A percentile compares a stretch with the other conserved stretches of the same genome.
Conservation (phyloP, 2,329 filamentous ascomycete genomes). For the Aureobasidium vineae region DNA sequence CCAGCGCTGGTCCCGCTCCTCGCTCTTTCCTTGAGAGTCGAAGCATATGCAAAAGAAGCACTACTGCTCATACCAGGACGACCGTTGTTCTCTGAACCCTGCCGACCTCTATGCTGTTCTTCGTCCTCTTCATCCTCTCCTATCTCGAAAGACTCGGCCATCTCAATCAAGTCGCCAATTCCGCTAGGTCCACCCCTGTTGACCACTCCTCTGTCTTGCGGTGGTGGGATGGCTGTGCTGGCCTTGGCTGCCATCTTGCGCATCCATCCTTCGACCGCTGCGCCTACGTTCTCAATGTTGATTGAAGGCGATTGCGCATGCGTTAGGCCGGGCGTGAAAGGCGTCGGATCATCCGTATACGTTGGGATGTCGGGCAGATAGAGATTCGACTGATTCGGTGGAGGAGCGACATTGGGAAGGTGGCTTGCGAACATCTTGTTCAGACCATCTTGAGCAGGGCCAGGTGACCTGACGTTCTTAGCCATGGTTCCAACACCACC, state of each 20-base stretch:
- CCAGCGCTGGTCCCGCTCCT: slow-evolving; percentile 30
- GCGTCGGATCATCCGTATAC: slow-evolving; percentile 36
- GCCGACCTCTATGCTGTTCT: slow-evolving; percentile 34
- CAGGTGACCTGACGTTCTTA: slow-evolving; percentile 67
- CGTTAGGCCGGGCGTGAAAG: slow-evolving; percentile 14
- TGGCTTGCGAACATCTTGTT: slow-evolving; percentile 84
- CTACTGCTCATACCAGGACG: slow-evolving; percentile 30
- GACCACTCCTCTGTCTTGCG: slow-evolving; percentile 31
- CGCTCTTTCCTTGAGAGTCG: slow-evolving; percentile 28
- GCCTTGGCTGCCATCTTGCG: slow-evolving; percentile 72
- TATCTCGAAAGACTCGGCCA: slow-evolving; percentile 59
- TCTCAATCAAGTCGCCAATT: slow-evolving; percentile 67
- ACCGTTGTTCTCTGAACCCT: slow-evolving; percentile 29
- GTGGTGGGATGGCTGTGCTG: slow-evolving; percentile 33
- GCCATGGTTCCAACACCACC: slow-evolving; percentile 84
- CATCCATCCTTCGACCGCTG: slow-evolving; percentile 87
- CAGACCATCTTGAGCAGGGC: slow-evolving; percentile 78
- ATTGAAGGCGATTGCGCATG: slow-evolving; percentile 35
- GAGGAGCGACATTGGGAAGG: slow-evolving; percentile 68
- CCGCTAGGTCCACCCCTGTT: slow-evolving; percentile 39
- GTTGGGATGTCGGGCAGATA: slow-evolving; percentile 65
- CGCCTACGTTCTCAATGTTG: slow-evolving; percentile 76
- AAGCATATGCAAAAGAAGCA: slow-evolving; percentile 35
- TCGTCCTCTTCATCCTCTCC: slow-evolving; percentile 38
- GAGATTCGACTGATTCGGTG: slow-evolving; percentile 55